Evolutionary conservation across 441 rosid genomes (phyloP), one percentile per base, ranked within the genome.

Genomic region (Aleurites moluccanus): DNA sequence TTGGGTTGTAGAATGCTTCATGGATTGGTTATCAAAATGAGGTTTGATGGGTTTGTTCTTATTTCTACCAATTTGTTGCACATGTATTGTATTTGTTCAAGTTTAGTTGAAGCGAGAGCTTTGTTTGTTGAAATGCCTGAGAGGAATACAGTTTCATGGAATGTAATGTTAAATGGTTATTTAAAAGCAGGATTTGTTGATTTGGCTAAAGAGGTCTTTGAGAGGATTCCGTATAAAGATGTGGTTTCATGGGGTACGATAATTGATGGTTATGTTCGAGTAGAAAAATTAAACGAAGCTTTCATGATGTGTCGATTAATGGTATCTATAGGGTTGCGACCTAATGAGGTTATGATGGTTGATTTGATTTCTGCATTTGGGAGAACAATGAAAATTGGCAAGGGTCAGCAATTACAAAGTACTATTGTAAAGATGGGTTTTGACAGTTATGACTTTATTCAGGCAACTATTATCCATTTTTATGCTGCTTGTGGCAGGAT

Each of bases 161-260:
- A 92, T 76, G 96, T 92, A 57, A 86, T 94, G 92, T 79, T 94
- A 75, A 94, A 94, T 57, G 98, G 96, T 44, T 92, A 88, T 75
- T 80, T 92, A 0, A 93, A 92, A 82, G 89, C 87, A 18, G 98
- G 98, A 70, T 61, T 80, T 2, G 25, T 89, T 21, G 82, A 88
- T 69, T 78, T 76, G 57, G 93, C 91, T 20, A 75, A 78, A 77
- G 84, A 86, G 44, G 23, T 92, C 83, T 92, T 94, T 63, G 81
- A 84, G 74, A 83, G 76, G 79, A 84, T 91, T 28, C 91, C 85
- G 5, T 63, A 59, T 66, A 89, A 85, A 74, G 97, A 94, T 87
- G 81, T 88, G 40, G 87, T 94, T 65, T 92, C 97, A 0, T 94
- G 95, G 97, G 88, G 93, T 16, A 91, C 93, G 0, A 80, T 94